These are phyloP conservation scores for Ogataea philodendri DNA, from an alignment of 805 yeast species.

Conservation along the genomic window DNA sequence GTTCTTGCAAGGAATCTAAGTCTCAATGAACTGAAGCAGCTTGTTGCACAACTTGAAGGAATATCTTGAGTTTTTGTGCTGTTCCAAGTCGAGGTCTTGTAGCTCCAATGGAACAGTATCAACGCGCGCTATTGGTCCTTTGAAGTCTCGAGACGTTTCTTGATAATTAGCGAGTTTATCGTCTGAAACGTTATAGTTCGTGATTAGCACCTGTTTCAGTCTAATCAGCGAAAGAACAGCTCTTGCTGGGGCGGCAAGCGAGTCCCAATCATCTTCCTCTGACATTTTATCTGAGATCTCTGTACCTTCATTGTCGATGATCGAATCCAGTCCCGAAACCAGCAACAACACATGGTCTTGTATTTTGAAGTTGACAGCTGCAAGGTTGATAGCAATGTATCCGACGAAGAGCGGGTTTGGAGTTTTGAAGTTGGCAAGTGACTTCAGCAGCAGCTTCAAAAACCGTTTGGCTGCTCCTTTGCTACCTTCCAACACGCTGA, in stretches of 20 bases:
- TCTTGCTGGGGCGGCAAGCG: constrained; percentile 17
- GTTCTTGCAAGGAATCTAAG: constrained; percentile 32
- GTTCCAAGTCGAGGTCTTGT: constrained; percentile 10
- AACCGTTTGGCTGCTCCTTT: constrained; percentile 43
- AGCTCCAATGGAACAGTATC: constrained; percentile 13
- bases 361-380: constrained; percentile 38
- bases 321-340: constrained; percentile 42
- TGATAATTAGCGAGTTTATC: constrained; percentile 23
- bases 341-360: constrained; percentile 53
- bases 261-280: constrained; percentile 12
- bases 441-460: constrained; percentile 33
- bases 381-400: constrained; percentile 41
- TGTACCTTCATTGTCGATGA: constrained; percentile 41
- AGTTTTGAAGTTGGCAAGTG: constrained; percentile 28
- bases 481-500: constrained; percentile 41
- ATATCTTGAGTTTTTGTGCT: background rate
- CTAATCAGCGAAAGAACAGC: constrained; percentile 17
- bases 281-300: constrained; percentile 32
- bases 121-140: constrained; percentile 12
- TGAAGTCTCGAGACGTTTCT: constrained; percentile 24
- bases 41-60: constrained; percentile 4
- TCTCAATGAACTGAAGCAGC: constrained; percentile 5
- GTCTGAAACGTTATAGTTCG: constrained; percentile 22
- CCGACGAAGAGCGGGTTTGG: constrained; percentile 30
- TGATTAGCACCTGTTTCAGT: constrained; percentile 14